Percentiles rank a stretch among this genome's conserved stretches.
Evolutionary conservation across 164 flowering plant species (phyloP).

Genomic region (Vitis riparia): DNA sequence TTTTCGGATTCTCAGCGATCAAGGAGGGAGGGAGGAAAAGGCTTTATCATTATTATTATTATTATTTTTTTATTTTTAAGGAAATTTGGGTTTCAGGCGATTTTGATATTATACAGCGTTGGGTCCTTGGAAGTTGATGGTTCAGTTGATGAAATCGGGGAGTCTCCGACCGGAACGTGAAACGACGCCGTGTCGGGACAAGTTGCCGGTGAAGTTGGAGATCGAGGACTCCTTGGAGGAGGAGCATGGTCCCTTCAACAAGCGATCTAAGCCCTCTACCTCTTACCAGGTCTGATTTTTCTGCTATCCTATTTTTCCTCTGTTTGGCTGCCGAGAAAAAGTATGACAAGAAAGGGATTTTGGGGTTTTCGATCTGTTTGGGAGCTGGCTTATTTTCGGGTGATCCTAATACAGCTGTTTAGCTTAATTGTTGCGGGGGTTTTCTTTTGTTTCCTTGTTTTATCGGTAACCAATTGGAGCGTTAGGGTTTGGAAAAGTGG

Average conservation of each 20-base stretch:
- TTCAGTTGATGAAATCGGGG: constrained; percentile 58
- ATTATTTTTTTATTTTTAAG: neutral
- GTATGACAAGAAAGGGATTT: neutral
- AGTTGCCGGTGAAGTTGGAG: constrained; percentile 57
- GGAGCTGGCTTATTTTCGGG: neutral
- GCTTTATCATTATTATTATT: too few relatives aligned
- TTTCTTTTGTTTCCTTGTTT: too few relatives aligned
- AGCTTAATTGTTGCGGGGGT: neutral
- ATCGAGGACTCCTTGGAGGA: constrained; percentile 55
- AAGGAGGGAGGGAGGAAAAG: too few relatives aligned
- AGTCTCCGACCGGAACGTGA: constrained; percentile 34
- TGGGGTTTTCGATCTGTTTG: neutral
- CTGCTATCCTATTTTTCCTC: neutral
- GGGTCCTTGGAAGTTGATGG: constrained; percentile 34
- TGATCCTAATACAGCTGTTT: neutral
- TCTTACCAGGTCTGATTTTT: constrained; percentile 39
- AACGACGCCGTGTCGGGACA: constrained; percentile 27
- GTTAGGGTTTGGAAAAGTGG: too few relatives aligned
- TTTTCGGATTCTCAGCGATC: too few relatives aligned
- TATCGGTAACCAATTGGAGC: too few relatives aligned
- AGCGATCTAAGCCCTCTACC: constrained; percentile 43
- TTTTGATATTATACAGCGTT: neutral
- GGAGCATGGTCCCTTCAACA: constrained; percentile 46
- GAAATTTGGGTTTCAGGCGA: neutral
- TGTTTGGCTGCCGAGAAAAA: neutral